Evolutionary conservation across 108 stramenopile genomes (phyloP).

Genomic region (Pseudonitzschia pungens): DNA sequence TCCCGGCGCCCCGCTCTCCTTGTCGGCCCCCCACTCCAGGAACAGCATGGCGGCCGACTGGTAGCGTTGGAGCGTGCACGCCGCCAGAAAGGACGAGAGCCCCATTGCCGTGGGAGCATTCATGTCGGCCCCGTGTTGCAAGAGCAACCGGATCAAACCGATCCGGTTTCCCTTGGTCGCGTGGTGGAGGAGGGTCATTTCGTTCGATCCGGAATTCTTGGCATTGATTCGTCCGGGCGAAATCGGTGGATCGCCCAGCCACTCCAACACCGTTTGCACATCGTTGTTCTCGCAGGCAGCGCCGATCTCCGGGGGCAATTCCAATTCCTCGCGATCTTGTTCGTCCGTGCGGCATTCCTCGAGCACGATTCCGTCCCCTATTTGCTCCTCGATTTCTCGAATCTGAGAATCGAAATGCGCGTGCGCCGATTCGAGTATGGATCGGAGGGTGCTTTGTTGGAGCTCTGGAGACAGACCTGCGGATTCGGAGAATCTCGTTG

Average conservation of each 20-base stretch:
- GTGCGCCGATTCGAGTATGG: background rate
- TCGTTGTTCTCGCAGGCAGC: background rate
- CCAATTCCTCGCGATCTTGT: background rate
- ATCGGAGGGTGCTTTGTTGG: background rate
- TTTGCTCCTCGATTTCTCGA: conserved; percentile 1
- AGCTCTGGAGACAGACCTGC: background rate
- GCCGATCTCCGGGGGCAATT: conserved; percentile 3
- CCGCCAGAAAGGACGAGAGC: background rate
- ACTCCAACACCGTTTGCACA: background rate
- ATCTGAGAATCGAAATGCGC: background rate
- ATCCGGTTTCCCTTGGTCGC: background rate
- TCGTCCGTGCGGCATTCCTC: background rate
- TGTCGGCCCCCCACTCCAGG: conserved; percentile 17
- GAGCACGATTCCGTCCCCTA: background rate
- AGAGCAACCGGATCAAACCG: background rate
- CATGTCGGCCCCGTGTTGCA: background rate
- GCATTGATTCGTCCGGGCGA: background rate
- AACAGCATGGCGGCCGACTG: background rate
- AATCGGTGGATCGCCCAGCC: conserved; percentile 4
- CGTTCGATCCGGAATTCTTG: background rate
- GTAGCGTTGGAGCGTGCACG: background rate
- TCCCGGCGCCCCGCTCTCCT: background rate
- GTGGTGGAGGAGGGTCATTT: background rate
- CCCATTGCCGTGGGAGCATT: background rate
- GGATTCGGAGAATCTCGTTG: background rate